Evolutionary conservation across 345 rosid species (phyloP), one percentile per base, ranked within the genome.

Genomic region (Ricinus communis): DNA sequence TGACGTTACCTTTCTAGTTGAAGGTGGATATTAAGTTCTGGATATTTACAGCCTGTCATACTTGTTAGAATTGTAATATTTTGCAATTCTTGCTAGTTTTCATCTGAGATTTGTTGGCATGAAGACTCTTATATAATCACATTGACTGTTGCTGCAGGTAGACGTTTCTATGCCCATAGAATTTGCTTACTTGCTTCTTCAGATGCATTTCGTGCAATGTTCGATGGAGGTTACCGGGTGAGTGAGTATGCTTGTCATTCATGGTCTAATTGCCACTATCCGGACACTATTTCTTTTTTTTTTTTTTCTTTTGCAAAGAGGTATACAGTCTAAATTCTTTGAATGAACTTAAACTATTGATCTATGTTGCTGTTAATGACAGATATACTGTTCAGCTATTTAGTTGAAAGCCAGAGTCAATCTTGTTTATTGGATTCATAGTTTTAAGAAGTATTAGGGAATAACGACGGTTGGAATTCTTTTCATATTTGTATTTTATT

Each of bases 181-280:
- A 95, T 95, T 76, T 95, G 99, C 82, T 80, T 95, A 57, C 94
- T 95, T 73, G 99, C 98, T 84, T 95, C 99, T 71, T 95, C 99
- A 68, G 99, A 95, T 79, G 96, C 99, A 77, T 95, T 95, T 74
- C 97, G 97, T 71, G 99, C 99, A 72, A 92, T 95, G 99, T 95
- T 95, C 76, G 99, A 95, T 75, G 98, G 99, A 77, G 97, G 98
- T 76, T 95, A 92, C 76, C 85, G 97, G 87, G 99, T 92, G 79
- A 87, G 96, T 81, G 19, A 21, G 27, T 47, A 21, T 76, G 14
- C 7, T 28, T 43, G 22, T 45, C 53, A 74, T 56, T n/a, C n/a
- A n/a, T n/a, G n/a, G 30, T 55, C 21, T 69, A 45, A 24, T 38
- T 15, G 27, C 57, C 15, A 1, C 1, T 40, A 19, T 38, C 12